Evolutionary conservation across 179 eudicot genomes (phyloP), one percentile per base, ranked within the genome.

Genomic region (Beta corolliflora): DNA sequence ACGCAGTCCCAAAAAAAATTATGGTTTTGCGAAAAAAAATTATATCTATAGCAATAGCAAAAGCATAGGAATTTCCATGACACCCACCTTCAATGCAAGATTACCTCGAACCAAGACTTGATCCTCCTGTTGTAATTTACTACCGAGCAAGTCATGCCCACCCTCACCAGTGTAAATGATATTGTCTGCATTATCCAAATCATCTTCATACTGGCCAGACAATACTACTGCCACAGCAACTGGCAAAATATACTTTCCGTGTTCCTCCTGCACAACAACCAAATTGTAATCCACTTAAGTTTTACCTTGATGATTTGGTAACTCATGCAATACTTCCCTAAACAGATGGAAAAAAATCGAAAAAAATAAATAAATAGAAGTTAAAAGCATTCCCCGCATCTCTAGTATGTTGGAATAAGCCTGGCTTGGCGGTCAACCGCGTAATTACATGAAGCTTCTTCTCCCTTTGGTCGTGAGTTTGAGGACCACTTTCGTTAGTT

Each of bases 131-230:
- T 83, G 89, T 44, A 71, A 81, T 78, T 87, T 82, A 81, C 53
- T 83, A 46, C 83, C 87, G 73, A 82, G 75, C 73, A 82, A 75
- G 73, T 85, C 85, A 81, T 78, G 60, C 64, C 90, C 86, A 67
- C 82, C 86, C 65, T 83, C 79, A 48, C 85, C 85, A 59, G 85
- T 83, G 66, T 85, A 81, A 14, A 81, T 70, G 44, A 85, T 77
- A 79, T 83, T 80, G 3, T 88, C 88, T 9, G 82, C 77, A 52
- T 81, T 79, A 83, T 85, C 86, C 66, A 55, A 31, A 73, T 85
- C 75, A 65, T 88, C 88, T 83, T 85, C 88, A 48, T 85, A 81
- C 58, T 83, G 88, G 8, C 86, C 88, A 79, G 88, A 85, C 80
- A 88, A 54, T 48, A 85, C 88, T 72, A 88, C 83, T 52, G 90